phyloP scores from a whole-genome alignment of 23 red algal genomes.

The Gracilaria gracilis region DNA sequence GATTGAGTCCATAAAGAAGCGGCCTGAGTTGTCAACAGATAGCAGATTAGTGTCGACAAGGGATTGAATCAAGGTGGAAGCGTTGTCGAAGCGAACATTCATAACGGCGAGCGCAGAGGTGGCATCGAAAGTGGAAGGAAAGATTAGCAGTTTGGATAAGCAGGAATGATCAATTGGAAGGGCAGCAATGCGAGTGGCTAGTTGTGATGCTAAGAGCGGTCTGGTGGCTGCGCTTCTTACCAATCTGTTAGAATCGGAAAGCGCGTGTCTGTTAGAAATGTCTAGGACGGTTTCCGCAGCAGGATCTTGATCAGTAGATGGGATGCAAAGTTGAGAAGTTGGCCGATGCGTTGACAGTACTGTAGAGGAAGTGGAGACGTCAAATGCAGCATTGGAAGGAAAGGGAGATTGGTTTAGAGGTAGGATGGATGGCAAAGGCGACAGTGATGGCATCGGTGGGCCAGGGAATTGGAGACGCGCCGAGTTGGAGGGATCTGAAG shows the following conservation, averaged over 20 bases:
- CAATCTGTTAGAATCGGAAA: slow-evolving; percentile 14
- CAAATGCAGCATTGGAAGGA: neutral
- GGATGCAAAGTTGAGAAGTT: neutral
- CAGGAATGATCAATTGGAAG: slow-evolving; percentile 6
- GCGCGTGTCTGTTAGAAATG: neutral
- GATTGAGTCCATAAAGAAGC: neutral
- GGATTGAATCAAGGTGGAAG: neutral
- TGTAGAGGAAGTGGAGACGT: neutral
- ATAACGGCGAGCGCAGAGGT: slow-evolving; percentile 29
- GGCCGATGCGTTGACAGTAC: neutral
- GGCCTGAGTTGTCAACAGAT: neutral
- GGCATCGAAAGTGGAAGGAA: slow-evolving; percentile 44
- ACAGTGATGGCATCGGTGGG: neutral
- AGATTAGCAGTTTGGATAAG: slow-evolving; percentile 43
- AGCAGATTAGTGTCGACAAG: slow-evolving; percentile 22
- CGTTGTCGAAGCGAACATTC: neutral
- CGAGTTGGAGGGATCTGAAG: neutral
- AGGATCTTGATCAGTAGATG: neutral
- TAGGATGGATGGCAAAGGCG: neutral
- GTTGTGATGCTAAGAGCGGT: slow-evolving; percentile 7
- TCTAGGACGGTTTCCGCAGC: neutral
- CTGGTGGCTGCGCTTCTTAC: neutral
- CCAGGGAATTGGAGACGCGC: neutral
- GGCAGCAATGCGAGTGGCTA: neutral
- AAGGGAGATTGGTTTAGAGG: neutral